Base-by-base conservation (phyloP, 495 filamentous ascomycete genomes). In the Hypoxylon rickii region DNA sequence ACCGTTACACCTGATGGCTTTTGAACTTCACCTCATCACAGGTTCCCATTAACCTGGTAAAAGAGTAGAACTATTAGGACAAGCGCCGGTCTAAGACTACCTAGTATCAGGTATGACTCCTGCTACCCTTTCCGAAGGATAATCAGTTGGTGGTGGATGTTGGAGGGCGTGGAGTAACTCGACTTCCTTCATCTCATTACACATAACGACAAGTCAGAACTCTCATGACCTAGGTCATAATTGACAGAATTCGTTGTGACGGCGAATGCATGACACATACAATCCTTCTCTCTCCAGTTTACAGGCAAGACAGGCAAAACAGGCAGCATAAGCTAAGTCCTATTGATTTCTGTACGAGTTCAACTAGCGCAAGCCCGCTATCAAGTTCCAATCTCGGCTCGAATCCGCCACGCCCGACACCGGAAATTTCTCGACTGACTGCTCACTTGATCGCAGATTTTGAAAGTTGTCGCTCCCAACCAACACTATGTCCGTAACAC, bases 191-290 rank as follows among this genome's bases (percentile, higher is more conserved):
- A 48, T 62, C 37, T 62, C 31, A 37, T 47, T 48, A 32, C 42
- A 17, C 16, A 52, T 26, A 40, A 4, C 32, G 33, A 40, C 33
- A 42, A 38, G 17, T 55, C 51, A 42, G 20, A 56, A 48, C 11
- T 36, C 3, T 15, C 45, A 32, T 37, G 15, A 42, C 38, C 42
- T 29, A 29, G 41, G 29, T 26, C 17, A 55, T 21, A 45, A 22
- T 40, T 47, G n/a, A n/a, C n/a, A n/a, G n/a, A n/a, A n/a, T n/a
- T 8, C 21, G 45, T 42, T 44, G 52, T 46, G 44, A 53, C 42
- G 13, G 31, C 22, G 12, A 58, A 63, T 63, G 59, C 59, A 63
- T 63, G 59, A 63, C 59, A 63, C 59, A 63, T 63, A 58, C 21
- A 43, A 61, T 49, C 50, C 59, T 48, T 49, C n/a, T 58, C 44